A percentile compares a stretch with the other conserved stretches of the same genome.
Conservation (phyloP, 2,329 filamentous ascomycete species). For the Rutstroemia sp. region DNA sequence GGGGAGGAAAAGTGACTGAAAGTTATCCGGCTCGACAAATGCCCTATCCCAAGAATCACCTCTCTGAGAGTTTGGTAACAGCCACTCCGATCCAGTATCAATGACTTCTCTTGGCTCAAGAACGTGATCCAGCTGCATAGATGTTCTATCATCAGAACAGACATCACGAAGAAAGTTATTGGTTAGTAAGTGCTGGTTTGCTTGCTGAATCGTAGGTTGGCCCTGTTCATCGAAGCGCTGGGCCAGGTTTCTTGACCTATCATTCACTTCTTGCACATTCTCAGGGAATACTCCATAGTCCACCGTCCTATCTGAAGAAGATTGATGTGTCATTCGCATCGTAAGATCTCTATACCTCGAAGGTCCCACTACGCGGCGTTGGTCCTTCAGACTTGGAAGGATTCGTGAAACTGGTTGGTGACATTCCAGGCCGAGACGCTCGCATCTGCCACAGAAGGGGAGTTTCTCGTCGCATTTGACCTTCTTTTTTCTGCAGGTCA, state of each 20-base stretch:
- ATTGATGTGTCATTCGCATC: slow-evolving; percentile 26
- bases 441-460: slow-evolving; percentile 5
- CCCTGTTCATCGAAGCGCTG: neutral
- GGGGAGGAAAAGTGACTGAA: neutral
- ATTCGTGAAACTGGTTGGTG: slow-evolving; percentile 9
- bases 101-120: neutral
- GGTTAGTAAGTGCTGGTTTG: neutral
- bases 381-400: slow-evolving; percentile 28
- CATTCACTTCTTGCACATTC: neutral
- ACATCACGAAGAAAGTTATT: neutral
- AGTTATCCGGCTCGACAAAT: neutral
- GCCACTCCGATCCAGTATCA: neutral
- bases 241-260: neutral
- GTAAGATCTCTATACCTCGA: slow-evolving; percentile 22
- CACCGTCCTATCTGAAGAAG: neutral
- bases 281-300: neutral
- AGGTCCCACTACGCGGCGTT: slow-evolving; percentile 22
- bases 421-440: slow-evolving; percentile 19
- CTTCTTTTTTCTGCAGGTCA: slow-evolving; percentile 10
- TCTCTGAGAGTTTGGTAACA: neutral
- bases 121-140: neutral
- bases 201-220: neutral
- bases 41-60: neutral
- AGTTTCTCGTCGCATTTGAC: slow-evolving; percentile 11
- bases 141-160: neutral